These are phyloP conservation scores for Agaricus subrufescens DNA, from an alignment of 768 basidiomycete species.

Conservation along the genomic window DNA sequence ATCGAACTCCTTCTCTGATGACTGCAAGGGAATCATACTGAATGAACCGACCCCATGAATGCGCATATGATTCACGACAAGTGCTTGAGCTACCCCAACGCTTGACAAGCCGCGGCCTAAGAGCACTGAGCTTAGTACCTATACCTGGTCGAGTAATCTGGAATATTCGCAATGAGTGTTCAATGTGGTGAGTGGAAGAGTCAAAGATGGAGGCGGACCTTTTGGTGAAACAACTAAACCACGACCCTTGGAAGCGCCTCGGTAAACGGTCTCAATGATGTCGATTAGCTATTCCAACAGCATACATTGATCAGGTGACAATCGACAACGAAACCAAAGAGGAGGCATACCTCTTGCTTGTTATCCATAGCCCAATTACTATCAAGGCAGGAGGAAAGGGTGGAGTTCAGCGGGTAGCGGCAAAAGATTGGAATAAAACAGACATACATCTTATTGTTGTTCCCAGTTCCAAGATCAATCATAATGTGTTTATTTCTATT, in stretches of 20 bases:
- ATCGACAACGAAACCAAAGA: background rate
- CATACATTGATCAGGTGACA: slow-evolving; percentile 1
- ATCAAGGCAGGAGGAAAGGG: background rate
- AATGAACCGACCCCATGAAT: too few relatives aligned
- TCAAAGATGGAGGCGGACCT: slow-evolving; percentile 42
- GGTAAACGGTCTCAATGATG: slow-evolving; percentile 96
- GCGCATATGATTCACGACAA: too few relatives aligned
- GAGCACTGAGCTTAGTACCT: background rate
- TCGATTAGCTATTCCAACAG: slow-evolving; percentile 71
- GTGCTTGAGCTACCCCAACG: background rate
- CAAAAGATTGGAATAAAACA: background rate
- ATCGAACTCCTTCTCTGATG: too few relatives aligned
- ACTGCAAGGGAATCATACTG: too few relatives aligned
- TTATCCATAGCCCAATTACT: slow-evolving; percentile 99
- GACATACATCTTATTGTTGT: slow-evolving; percentile 97
- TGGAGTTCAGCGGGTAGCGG: slow-evolving; percentile 8
- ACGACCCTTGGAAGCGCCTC: slow-evolving; percentile 95
- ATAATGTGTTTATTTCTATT: slow-evolving; percentile 96
- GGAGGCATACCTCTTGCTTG: slow-evolving; percentile 80
- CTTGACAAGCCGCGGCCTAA: background rate
- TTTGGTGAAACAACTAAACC: slow-evolving; percentile 97
- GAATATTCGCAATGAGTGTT: background rate
- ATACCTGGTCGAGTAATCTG: slow-evolving; percentile 3
- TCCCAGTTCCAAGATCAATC: slow-evolving; percentile 99
- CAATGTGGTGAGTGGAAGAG: background rate